phyloP scores from a whole-genome alignment of 805 yeast genomes.

The Metschnikowia hibisci region DNA sequence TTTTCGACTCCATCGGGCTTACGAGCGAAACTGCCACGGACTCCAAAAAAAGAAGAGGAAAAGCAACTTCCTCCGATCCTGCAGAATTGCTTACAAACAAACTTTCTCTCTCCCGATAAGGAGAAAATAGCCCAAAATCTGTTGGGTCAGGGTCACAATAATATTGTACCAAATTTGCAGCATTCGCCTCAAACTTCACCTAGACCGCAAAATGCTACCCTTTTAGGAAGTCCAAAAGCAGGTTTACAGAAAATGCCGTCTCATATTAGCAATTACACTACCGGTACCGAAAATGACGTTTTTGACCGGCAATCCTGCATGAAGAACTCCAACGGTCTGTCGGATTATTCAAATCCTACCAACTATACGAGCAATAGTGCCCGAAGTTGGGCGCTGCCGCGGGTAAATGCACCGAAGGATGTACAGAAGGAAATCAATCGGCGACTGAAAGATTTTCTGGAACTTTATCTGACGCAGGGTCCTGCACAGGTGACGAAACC shows the following conservation, averaged over 20 bases:
- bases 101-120: neutral
- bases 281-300: constrained; percentile 15
- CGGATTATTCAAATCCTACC: constrained; percentile 39
- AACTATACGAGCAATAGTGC: constrained; percentile 26
- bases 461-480: constrained; percentile 3
- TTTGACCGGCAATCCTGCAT: constrained; percentile 11
- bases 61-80: constrained; percentile 13
- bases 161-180: neutral
- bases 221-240: neutral
- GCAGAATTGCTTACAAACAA: neutral
- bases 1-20: constrained; percentile 16
- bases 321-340: constrained; percentile 15
- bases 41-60: neutral
- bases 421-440: constrained; percentile 38
- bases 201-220: neutral
- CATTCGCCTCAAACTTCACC: neutral
- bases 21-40: neutral
- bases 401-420: constrained; percentile 31
- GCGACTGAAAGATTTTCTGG: constrained; percentile 18
- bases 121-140: no score
- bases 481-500: constrained; percentile 26
- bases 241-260: constrained; percentile 16
- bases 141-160: neutral
- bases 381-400: constrained; percentile 44
- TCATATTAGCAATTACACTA: constrained; percentile 12